Conservation (phyloP, 2,329 filamentous ascomycete genomes). For the Mollisiaceae sp. region DNA sequence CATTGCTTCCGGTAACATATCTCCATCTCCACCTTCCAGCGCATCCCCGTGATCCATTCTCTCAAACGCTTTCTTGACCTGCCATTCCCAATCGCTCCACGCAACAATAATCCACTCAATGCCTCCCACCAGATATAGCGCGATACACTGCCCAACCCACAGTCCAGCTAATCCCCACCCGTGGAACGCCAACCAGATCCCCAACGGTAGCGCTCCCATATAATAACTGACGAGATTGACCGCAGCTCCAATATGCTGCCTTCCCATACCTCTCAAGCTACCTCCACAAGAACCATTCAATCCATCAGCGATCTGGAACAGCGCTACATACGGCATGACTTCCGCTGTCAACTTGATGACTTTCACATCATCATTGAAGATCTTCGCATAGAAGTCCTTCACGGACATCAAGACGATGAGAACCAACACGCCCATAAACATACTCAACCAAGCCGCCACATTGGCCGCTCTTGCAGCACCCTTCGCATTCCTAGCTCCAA, state of each 20-base stretch:
- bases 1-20: neutral
- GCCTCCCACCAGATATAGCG: constrained; percentile 78
- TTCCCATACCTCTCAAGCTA: constrained; percentile 79
- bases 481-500: constrained; percentile 69
- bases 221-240: constrained; percentile 89
- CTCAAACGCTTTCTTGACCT: constrained; percentile 73
- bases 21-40: constrained; percentile 30
- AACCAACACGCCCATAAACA: constrained; percentile 70
- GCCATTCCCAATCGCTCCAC: constrained; percentile 75
- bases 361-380: constrained; percentile 79
- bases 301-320: constrained; percentile 91
- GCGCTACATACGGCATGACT: constrained; percentile 83
- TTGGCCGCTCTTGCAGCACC: constrained; percentile 77
- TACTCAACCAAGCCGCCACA: constrained; percentile 73
- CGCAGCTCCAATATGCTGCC: constrained; percentile 81
- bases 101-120: constrained; percentile 82
- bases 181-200: constrained; percentile 84
- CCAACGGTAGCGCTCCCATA: constrained; percentile 77
- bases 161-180: constrained; percentile 82
- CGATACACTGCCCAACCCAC: constrained; percentile 84
- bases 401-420: constrained; percentile 72
- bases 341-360: constrained; percentile 76
- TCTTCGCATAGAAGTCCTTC: constrained; percentile 73
- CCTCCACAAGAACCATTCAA: constrained; percentile 86
- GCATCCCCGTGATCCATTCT: constrained; percentile 62